Evolutionary conservation across 768 basidiomycete genomes (phyloP), one percentile per base, ranked within the genome.

Genomic region (Mycena belliarum): DNA sequence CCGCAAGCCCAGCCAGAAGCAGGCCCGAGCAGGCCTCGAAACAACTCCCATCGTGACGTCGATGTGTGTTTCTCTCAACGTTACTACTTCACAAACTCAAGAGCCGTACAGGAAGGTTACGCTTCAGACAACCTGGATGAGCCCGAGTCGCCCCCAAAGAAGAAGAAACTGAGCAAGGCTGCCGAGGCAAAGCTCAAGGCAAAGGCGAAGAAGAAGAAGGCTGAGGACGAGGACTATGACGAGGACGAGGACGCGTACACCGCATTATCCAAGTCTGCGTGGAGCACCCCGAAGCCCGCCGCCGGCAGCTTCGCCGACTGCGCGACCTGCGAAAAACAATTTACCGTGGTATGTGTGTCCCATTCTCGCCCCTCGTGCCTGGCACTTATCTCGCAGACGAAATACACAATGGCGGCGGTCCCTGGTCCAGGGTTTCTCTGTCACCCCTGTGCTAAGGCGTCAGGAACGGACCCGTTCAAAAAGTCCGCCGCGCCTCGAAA

Each of bases 281-380:
- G 75, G 71, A 67, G 69, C 16, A 63, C 63, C 73, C 63, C 68
- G 56, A 88, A 88, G 57, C 91, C 89, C 1, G 76, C 88, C 4
- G 78, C 88, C 5, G 96, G 96, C 1, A 86, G 84, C 61, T 89
- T 95, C 53, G 86, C 86, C 63, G 75, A 80, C 8, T 99, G 97
- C 68, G 91, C 86, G 1, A 81, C 82, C 52, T 99, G 96, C 70
- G 79, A 81, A 49, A 87, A 89, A 57, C 85, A 88, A 63, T 97
- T 96, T 69, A 93, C 92, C 16, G 90, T 95, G 67, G 96, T 97
- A 71, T 55, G 86, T 80, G n/a, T n/a, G n/a, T n/a, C n/a, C n/a
- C n/a, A n/a, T n/a, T n/a, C n/a, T 16, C 26, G 7, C 28, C 28
- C 32, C 33, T 12, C 15, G 38, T 14, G 37, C 33, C 25, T 14